phyloP scores from a whole-genome alignment of 2,329 filamentous ascomycete species.

The Eurotiales sp. region DNA sequence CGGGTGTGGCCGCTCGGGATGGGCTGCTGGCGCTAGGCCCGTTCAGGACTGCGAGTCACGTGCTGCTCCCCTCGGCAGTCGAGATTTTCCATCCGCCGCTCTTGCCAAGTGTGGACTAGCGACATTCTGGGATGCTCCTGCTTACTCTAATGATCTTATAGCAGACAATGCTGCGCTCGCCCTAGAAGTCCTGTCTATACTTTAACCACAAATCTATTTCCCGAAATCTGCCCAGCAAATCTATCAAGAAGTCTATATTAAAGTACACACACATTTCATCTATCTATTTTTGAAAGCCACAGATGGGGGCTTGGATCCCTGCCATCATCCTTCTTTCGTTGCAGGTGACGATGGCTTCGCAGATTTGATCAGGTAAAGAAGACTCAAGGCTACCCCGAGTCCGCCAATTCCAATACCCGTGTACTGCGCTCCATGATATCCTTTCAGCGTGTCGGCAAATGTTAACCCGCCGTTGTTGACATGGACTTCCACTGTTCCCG shows the following conservation, averaged over 20 bases:
- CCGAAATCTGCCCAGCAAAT: not conserved
- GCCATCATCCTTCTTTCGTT: too few relatives aligned
- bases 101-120: not conserved
- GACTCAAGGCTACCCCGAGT: conserved; percentile 21
- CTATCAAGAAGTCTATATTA: not conserved
- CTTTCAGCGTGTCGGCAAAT: conserved; percentile 26
- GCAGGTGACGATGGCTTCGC: not conserved
- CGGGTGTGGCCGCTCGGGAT: conserved; percentile 9
- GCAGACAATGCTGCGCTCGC: too few relatives aligned
- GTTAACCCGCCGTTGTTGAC: conserved; percentile 35
- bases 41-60: not conserved
- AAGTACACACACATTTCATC: not conserved
- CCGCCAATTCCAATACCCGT: conserved; percentile 34
- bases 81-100: not conserved
- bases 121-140: too few relatives aligned
- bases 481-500: conserved; percentile 59
- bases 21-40: not conserved
- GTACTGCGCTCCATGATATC: conserved; percentile 40
- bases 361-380: conserved; percentile 10
- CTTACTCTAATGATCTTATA: too few relatives aligned
- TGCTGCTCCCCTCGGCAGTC: not conserved
- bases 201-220: too few relatives aligned
- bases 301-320: too few relatives aligned
- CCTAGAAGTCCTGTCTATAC: too few relatives aligned
- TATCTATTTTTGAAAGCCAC: too few relatives aligned